phyloP scores from a whole-genome alignment of 352 stramenopile genomes.

The Phytophthora ramorum region DNA sequence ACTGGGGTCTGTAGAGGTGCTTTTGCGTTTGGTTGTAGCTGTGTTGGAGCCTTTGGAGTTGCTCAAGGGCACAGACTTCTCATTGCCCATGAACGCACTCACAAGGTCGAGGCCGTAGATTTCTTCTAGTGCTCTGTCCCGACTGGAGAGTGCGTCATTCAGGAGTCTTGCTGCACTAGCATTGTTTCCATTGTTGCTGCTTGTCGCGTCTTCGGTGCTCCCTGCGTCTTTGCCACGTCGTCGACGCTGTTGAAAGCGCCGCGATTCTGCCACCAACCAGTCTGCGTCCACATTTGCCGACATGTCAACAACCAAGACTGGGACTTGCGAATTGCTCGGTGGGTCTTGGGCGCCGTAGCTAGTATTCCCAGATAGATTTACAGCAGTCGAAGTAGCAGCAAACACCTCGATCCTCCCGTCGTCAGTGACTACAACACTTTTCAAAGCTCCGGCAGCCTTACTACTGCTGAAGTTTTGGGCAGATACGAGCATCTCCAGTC shows the following conservation, averaged over 20 bases:
- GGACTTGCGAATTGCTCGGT: not conserved
- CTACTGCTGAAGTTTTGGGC: conserved; percentile 8
- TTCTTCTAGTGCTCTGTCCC: conserved; percentile 49
- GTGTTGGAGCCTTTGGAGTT: not conserved
- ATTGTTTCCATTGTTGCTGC: conserved; percentile 30
- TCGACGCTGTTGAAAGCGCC: conserved; percentile 29
- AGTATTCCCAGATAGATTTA: conserved; percentile 1
- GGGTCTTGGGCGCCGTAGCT: conserved; percentile 13
- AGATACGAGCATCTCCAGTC: conserved; percentile 48
- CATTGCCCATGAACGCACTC: conserved; percentile 35
- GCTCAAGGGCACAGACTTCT: conserved; percentile 10
- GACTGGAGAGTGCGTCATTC: conserved; percentile 15
- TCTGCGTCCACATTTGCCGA: conserved; percentile 54
- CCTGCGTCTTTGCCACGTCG: conserved; percentile 14
- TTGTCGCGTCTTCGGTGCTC: conserved; percentile 5
- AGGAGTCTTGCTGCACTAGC: conserved; percentile 15
- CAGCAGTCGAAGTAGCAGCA: not conserved
- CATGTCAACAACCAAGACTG: conserved; percentile 57
- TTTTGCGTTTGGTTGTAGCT: conserved; percentile 9
- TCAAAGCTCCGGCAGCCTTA: conserved; percentile 10
- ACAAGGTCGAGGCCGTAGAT: conserved; percentile 79
- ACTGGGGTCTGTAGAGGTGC: conserved; percentile 1
- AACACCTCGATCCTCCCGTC: conserved; percentile 70
- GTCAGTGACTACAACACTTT: conserved; percentile 51
- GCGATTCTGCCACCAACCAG: conserved; percentile 38